Conservation (phyloP, 2,329 filamentous ascomycete genomes). For the Ascochyta rabiei region DNA sequence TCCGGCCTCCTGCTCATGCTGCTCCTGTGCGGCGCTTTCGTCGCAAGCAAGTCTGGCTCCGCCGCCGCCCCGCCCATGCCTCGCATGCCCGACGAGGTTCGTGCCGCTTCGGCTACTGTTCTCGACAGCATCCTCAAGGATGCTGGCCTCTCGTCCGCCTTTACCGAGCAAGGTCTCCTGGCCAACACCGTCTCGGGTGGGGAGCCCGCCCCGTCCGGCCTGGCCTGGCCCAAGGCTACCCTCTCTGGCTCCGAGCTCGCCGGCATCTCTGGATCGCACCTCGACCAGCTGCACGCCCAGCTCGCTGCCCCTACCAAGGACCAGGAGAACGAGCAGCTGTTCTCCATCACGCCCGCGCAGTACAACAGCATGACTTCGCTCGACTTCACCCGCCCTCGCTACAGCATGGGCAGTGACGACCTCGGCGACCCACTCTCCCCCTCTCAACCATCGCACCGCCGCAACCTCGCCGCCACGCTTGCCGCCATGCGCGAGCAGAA, state of each 20-base stretch:
- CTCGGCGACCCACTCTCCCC: constrained; percentile 46
- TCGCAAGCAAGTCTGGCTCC: constrained; percentile 82
- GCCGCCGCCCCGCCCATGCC: constrained; percentile 74
- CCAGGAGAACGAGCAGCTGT: constrained; percentile 86
- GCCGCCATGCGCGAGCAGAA: constrained; percentile 74
- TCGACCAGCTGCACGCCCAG: constrained; percentile 52
- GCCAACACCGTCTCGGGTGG: constrained; percentile 59
- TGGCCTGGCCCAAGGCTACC: constrained; percentile 47
- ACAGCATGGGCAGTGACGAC: constrained; percentile 58
- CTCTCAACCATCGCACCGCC: constrained; percentile 62
- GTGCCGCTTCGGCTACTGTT: constrained; percentile 76
- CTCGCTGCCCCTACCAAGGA: constrained; percentile 71
- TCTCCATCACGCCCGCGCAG: constrained; percentile 82
- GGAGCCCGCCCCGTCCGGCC: constrained; percentile 47
- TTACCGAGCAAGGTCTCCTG: constrained; percentile 48
- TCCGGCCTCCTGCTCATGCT: constrained; percentile 91
- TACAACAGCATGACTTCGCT: constrained; percentile 84
- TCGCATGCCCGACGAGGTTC: constrained; percentile 79
- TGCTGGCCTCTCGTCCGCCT: constrained; percentile 63
- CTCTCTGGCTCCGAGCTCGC: constrained; percentile 46
- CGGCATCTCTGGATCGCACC: constrained; percentile 42
- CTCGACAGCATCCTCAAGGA: constrained; percentile 84
- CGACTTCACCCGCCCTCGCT: constrained; percentile 65
- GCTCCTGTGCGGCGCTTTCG: constrained; percentile 93
- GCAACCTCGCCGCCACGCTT: constrained; percentile 80